Conservation (phyloP, 768 basidiomycete genomes). For the Cubamyces sp. region DNA sequence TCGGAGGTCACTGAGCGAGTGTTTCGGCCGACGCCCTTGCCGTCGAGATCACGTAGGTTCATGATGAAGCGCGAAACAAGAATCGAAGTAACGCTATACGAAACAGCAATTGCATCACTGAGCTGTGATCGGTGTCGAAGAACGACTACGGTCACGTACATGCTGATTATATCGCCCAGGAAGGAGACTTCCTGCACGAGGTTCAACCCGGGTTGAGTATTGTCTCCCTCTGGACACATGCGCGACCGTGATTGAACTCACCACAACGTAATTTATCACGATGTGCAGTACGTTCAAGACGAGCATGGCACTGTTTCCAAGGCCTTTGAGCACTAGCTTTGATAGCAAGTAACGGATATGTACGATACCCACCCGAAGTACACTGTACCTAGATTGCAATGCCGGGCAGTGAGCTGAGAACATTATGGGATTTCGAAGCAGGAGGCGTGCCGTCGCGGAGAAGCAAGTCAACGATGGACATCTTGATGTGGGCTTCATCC, state of each 20-base stretch:
- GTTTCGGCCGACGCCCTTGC: not conserved
- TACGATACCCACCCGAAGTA: conserved; percentile 6
- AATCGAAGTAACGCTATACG: not conserved
- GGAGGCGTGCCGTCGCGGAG: conserved; percentile 4
- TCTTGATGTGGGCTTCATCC: not conserved
- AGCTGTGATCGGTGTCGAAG: too few relatives aligned
- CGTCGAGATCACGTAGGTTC: not conserved
- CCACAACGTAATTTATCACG: conserved; percentile 1
- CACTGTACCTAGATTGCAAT: conserved; percentile 2
- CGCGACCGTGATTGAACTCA: not conserved
- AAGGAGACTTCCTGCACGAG: not conserved
- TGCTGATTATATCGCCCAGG: conserved; percentile 6
- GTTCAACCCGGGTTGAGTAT: too few relatives aligned
- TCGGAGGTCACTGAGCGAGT: not conserved
- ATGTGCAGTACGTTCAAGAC: conserved; percentile 14
- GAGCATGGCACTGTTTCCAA: conserved; percentile 12
- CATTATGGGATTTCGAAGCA: not conserved
- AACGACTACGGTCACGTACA: too few relatives aligned
- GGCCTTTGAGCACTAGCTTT: too few relatives aligned
- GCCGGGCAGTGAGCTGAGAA: not conserved
- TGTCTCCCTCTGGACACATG: too few relatives aligned
- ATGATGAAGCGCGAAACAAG: not conserved
- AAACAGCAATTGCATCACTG: too few relatives aligned
- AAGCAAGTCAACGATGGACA: conserved; percentile 5
- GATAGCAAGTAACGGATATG: too few relatives aligned